Base-by-base conservation (phyloP, 257 asterid species). In the Plectranthus barbatus region DNA sequence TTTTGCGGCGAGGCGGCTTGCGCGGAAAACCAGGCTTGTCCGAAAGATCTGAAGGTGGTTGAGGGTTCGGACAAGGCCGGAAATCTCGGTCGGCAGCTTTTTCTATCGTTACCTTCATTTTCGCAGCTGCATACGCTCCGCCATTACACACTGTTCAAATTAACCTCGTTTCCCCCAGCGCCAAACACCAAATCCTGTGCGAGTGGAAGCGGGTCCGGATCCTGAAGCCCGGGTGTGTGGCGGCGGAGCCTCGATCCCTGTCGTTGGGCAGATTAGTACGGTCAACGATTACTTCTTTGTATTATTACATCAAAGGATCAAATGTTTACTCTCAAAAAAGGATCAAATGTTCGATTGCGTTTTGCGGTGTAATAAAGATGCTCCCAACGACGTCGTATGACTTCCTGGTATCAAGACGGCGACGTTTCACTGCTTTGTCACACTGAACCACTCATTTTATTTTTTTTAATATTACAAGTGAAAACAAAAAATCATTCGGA, bases 1-100 rank as follows among this genome's bases (percentile, higher is more conserved):
- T 17, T 68, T 72, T 80, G 68, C 85, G 80, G 56, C 80, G 81
- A 49, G 78, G 80, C 58, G 72, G 79, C 70, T 72, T 79, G 20
- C 70, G 78, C 0, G 52, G 81, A 9, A 58, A 67, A 54, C 4
- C 19, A 19, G 74, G 73, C 44, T 73, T 74, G 2, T 11, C 55
- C 23, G 67, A 31, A 48, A 73, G 80, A 81, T 81, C 87, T 70
- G 82, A 39, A 2, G 76, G 69, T 42, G 72, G 72, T 12, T 60
- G 58, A 19, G 44, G 75, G 63, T 59, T 46, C 5, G 15, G 45
- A 64, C 62, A 62, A 39, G 67, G 62, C 34, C 57, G 80, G 72
- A 44, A 14, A 57, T 57, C 56, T 12, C 17, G 69, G 70, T 70
- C 68, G 19, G 9, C 67, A 9, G 62, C 26, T 64, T 66, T 72